Evolutionary conservation across 2,329 filamentous ascomycete species (phyloP), one percentile per base, ranked within the genome.

Genomic region (Tolypocladium paradoxum): DNA sequence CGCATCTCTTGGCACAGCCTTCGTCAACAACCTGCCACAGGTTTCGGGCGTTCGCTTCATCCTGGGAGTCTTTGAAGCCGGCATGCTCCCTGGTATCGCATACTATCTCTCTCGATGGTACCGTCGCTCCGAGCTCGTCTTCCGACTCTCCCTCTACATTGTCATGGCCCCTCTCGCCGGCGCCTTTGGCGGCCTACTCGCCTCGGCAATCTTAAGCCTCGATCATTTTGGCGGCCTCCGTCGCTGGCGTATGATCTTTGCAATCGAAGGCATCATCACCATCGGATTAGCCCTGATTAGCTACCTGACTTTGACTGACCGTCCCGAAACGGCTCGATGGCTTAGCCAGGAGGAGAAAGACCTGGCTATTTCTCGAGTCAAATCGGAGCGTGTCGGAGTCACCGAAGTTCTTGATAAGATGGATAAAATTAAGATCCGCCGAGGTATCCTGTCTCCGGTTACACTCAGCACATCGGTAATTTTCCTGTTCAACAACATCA

Each of bases 61-160:
- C 0, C 74, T 88, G 0, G 82, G 82, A 9, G 68, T 85, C 16
- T 87, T 88, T 54, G 86, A 90, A 66, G 83, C 86, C 0, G 86
- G 85, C 9, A 82, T 89, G 78, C 67, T 89, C 51, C 86, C 86
- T 0, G 85, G 86, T 0, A 87, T 88, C 40, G 83, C 84, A 0
- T 90, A 88, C 66, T 89, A 88, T 60, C 69, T 88, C 22, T 83
- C 79, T 0, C 73, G 85, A 50, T 89, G 85, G 85, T 89, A 88
- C 59, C 74, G 83, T n/a, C 74, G 82, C 34, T 77, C 76, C 50
- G 85, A 89, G 65, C 70, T 89, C 6, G 76, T 81, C 0, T 87
- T 87, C 64, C 76, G 85, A 0, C 70, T 88, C 1, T 79, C 82
- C 0, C 69, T 88, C 2, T 88, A 87, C 67, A 81, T 88, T 51